Evolutionary conservation across 2,329 filamentous ascomycete species (phyloP), one percentile per base, ranked within the genome.

Genomic region (Beauveria rudraprayagi): DNA sequence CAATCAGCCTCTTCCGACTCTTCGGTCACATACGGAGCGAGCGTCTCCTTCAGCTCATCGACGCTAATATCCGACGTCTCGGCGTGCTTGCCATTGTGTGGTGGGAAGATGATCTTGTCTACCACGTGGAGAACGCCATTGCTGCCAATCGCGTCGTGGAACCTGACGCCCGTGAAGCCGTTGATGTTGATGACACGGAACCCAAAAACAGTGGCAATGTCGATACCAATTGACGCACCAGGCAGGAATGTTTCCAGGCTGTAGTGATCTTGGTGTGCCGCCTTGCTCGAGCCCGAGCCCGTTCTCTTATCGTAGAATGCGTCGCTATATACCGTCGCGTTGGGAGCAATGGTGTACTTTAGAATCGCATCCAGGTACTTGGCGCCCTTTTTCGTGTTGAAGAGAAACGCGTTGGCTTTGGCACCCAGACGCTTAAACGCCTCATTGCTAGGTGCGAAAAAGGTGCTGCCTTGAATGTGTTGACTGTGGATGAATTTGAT

Each of bases 81-180:
- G 34, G 37, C 19, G 19, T 61, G 48, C 30, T 66, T 62, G 28
- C 55, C 55, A 16, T 77, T 69, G 73, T 83, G 85, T 1, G 91
- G 90, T 47, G 92, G 92, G 65, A 97, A 84, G 61, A 95, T 75
- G 0, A 96, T 84, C 61, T 80, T 80, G 53, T 82, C 80, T 0
- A 94, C 78, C 17, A 93, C 85, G 61, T 96, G 92, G 43, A 96
- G 83, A 16, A 93, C 91, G 37, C 92, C 92, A 70, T 96, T 90
- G 68, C 81, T 83, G 0, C 87, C 89, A 60, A 94, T 73, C 0
- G 80, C 87, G 70, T 96, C 91, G 64, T 86, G 78, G 7, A 90
- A 76, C 0, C 78, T 77, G 1, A 95, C 88, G 7, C 77, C 77
- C 3, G 80, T 78, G 66, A 86, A 87, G 16, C 86, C 90, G 68